Base-by-base conservation (phyloP, 306 rosid genomes). In the Pueraria montana region DNA sequence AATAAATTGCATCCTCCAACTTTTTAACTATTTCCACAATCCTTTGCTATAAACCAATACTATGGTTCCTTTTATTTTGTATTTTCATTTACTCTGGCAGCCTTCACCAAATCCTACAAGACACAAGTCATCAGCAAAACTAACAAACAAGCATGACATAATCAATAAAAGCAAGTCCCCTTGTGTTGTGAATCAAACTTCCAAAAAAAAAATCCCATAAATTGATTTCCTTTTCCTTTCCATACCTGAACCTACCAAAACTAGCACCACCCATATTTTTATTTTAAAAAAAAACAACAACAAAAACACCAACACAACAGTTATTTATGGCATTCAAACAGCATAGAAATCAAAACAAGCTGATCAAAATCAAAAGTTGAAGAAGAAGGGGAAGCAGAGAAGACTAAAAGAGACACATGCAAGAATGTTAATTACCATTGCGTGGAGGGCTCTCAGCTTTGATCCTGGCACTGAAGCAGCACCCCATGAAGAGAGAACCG, bases 401-500 rank as follows among this genome's bases (percentile, higher is more conserved):
- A 56, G 43, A 21, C 3, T 0, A 65, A 32, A 45, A 43, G 49
- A 52, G 80, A 50, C 8, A 67, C 59, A 78, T 58, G 62, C 52
- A 84, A 83, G 32, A 79, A 67, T 30, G 23, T 13, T 45, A 18
- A n/a, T 69, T 88, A 94, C 97, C 99, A 85, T 91, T 79, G 2
- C 83, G 92, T 65, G 87, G 89, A 85, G 97, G 94, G 91, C 97
- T 96, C 67, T 94, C 97, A 78, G 98, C 99, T 85, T 96, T 96
- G 87, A 96, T 88, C 74, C 88, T 89, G 13, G 92, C 91, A 88
- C 98, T 91, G 0, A 81, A 83, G 86, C 98, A 94, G 63, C 97
- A 92, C 84, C 99, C 99, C 99, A 96, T 96, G 65, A 84, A 46
- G 78, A 23, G 21, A 62, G 30, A 40, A 16, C 4, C 1, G 52